Conservation (phyloP, 768 basidiomycete genomes). For the Leccinellum rugosiceps region DNA sequence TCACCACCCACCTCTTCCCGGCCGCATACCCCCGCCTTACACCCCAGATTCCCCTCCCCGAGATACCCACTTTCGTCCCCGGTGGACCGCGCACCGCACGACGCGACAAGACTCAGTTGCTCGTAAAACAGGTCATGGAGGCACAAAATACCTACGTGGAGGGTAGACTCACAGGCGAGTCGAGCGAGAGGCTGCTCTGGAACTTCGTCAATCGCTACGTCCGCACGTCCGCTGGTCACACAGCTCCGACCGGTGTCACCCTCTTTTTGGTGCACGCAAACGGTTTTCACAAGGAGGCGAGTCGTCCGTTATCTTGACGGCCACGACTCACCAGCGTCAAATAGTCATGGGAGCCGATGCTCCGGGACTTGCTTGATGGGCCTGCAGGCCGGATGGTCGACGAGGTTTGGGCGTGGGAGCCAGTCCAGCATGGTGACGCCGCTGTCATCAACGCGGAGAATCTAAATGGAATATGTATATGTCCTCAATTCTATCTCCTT, state of each 20-base stretch:
- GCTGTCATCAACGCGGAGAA: conserved; percentile 60
- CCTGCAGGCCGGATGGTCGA: conserved; percentile 46
- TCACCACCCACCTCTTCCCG: conserved; percentile 31
- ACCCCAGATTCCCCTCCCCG: conserved; percentile 22
- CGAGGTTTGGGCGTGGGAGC: conserved; percentile 82
- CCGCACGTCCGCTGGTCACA: neutral
- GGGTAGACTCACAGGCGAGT: conserved; percentile 15
- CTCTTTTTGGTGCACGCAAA: conserved; percentile 81
- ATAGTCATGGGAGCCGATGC: conserved; percentile 77
- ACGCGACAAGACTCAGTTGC: conserved; percentile 1
- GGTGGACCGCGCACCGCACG: conserved; percentile 7
- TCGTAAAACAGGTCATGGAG: conserved; percentile 20
- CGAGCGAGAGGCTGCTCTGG: conserved; percentile 49
- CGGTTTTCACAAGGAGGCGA: conserved; percentile 84
- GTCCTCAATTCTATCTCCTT: conserved; percentile 21
- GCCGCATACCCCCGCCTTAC: conserved; percentile 26
- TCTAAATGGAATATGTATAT: conserved; percentile 56
- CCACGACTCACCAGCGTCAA: neutral
- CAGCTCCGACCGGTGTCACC: conserved; percentile 39
- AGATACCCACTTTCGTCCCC: conserved; percentile 13
- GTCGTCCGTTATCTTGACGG: conserved; percentile 13
- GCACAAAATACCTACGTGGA: conserved; percentile 10
- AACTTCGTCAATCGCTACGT: conserved; percentile 71
- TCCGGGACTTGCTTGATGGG: conserved; percentile 50
- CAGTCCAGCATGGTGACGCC: conserved; percentile 84